These are phyloP conservation scores for Neopestalotiopsis rosae DNA, from an alignment of 2,329 filamentous ascomycete genomes.

Conservation along the genomic window DNA sequence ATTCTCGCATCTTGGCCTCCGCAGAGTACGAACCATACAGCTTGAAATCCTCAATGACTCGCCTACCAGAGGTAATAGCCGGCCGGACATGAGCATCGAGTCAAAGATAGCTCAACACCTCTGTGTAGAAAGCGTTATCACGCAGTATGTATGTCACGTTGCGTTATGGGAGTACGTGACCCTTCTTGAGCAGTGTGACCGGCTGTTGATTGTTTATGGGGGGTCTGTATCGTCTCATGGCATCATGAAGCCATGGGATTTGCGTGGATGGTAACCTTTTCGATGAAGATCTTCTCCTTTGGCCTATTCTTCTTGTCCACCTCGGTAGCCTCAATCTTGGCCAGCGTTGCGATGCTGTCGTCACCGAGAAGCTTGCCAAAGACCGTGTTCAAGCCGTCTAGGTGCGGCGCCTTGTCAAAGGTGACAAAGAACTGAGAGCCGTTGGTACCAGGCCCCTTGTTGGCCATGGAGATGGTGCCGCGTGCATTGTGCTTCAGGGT, in stretches of 20 bases:
- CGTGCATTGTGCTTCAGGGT: constrained; percentile 70
- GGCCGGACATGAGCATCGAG: too few relatives aligned
- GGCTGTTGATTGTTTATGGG: background rate
- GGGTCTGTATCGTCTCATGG: background rate
- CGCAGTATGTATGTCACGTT: too few relatives aligned
- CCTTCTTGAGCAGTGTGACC: too few relatives aligned
- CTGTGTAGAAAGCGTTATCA: too few relatives aligned
- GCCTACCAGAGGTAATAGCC: too few relatives aligned
- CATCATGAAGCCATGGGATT: constrained; percentile 73
- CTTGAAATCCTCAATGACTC: too few relatives aligned
- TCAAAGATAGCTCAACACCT: too few relatives aligned
- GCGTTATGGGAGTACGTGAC: too few relatives aligned
- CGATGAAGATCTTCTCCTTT: constrained; percentile 68
- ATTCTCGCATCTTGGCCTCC: background rate
- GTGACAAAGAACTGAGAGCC: constrained; percentile 84
- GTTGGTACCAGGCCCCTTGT: constrained; percentile 76
- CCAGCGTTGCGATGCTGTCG: constrained; percentile 67
- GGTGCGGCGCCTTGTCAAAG: constrained; percentile 77
- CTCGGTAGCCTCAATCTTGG: constrained; percentile 72
- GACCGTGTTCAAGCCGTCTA: constrained; percentile 84
- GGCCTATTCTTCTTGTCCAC: constrained; percentile 82
- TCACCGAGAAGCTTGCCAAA: constrained; percentile 78
- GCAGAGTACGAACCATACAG: background rate
- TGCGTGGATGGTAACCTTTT: constrained; percentile 76
- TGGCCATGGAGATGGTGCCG: constrained; percentile 79